Evolutionary conservation across 495 filamentous ascomycete genomes (phyloP).

Genomic region (Staphylotrichum longicolle): DNA sequence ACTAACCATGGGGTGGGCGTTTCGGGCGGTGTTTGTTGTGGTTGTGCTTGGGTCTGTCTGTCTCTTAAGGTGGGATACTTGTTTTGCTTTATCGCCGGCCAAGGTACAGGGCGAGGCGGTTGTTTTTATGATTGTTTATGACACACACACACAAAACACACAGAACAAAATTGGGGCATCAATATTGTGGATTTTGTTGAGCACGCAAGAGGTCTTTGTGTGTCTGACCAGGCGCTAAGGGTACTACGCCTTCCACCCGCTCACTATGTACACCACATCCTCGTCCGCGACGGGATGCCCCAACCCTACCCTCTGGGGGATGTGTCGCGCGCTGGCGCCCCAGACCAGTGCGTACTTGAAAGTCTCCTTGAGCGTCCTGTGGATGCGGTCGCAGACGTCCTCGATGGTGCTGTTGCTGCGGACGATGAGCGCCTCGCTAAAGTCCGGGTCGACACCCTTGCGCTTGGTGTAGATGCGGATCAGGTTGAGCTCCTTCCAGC

Average conservation of each 20-base stretch:
- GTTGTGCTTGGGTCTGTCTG: not conserved
- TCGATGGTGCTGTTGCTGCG: constrained; percentile 83
- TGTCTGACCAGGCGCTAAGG: not conserved
- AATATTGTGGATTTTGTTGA: not conserved
- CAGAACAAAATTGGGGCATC: constrained; percentile 1
- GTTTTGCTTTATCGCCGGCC: not conserved
- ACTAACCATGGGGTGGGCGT: constrained; percentile 7
- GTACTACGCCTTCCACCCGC: constrained; percentile 60
- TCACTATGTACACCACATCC: constrained; percentile 97
- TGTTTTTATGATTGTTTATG: constrained; percentile 13
- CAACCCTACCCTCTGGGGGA: constrained; percentile 91
- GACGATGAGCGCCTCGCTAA: constrained; percentile 91
- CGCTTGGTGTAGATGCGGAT: constrained; percentile 96
- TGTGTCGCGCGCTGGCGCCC: constrained; percentile 92
- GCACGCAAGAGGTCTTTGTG: not conserved
- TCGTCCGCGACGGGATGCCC: constrained; percentile 86
- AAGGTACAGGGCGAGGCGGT: not conserved
- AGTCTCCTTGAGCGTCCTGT: constrained; percentile 92
- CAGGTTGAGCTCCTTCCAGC: constrained; percentile 90
- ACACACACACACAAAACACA: constrained; percentile 3
- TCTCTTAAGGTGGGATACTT: not conserved
- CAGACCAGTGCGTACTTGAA: constrained; percentile 99
- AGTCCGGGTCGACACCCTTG: constrained; percentile 89
- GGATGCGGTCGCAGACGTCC: constrained; percentile 95
- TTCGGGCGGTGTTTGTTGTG: constrained; percentile 5